A percentile compares a stretch with the other conserved stretches of the same genome.
Evolutionary conservation across 768 basidiomycete species (phyloP).

Genomic region (Fomitopsis serialis): DNA sequence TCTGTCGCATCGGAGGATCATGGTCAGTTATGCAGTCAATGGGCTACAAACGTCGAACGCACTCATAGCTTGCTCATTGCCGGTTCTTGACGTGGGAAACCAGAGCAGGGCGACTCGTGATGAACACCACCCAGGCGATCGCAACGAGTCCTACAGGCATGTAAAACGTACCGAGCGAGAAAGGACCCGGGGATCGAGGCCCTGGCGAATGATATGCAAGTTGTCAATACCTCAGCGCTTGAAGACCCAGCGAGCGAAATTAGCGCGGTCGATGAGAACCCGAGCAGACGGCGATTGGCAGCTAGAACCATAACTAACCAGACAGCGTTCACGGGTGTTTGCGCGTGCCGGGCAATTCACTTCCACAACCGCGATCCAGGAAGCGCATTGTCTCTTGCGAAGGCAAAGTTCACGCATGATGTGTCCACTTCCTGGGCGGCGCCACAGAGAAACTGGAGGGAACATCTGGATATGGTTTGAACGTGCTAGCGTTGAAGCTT

Average conservation of each 20-base stretch:
- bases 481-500: not conserved
- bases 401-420: slow-evolving; percentile 68
- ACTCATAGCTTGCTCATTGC: slow-evolving; percentile 49
- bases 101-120: slow-evolving; percentile 15
- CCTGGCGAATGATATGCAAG: slow-evolving; percentile 32
- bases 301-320: slow-evolving; percentile 61
- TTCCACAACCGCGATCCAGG: slow-evolving; percentile 71
- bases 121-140: slow-evolving; percentile 17
- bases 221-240: not conserved
- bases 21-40: not conserved
- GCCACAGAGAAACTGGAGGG: slow-evolving; percentile 54
- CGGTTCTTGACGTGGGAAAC: slow-evolving; percentile 26
- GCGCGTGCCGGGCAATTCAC: slow-evolving; percentile 47
- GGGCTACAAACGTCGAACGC: slow-evolving; percentile 21
- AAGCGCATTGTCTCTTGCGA: slow-evolving; percentile 66
- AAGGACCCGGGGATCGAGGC: slow-evolving; percentile 41
- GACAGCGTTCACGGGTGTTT: slow-evolving; percentile 70
- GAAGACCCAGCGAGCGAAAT: slow-evolving; percentile 60
- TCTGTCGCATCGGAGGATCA: slow-evolving; percentile 32
- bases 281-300: slow-evolving; percentile 55
- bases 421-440: slow-evolving; percentile 72
- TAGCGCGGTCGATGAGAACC: slow-evolving; percentile 58
- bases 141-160: slow-evolving; percentile 10
- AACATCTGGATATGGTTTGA: no score
- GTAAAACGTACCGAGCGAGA: slow-evolving; percentile 15